phyloP scores from a whole-genome alignment of 2,329 filamentous ascomycete species.

The Amauroascus verrucosus region DNA sequence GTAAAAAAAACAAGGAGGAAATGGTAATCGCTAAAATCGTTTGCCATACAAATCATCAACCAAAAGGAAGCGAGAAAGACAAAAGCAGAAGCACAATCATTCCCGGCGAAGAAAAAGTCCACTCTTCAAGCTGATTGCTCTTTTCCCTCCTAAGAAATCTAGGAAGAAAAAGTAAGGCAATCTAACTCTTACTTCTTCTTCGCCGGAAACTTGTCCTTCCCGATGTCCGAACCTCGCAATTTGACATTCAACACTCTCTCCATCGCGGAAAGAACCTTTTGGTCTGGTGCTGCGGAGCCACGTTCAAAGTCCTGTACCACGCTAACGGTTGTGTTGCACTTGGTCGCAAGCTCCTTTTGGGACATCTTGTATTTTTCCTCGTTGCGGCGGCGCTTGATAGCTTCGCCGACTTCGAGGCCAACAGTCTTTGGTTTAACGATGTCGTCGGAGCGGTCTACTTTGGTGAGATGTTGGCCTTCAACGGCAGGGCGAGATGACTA shows the following conservation, averaged over 20 bases:
- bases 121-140: too few relatives aligned
- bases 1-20: neutral
- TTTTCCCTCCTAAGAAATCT: neutral
- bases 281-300: conserved; percentile 66
- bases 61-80: neutral
- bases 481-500: conserved; percentile 35
- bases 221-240: conserved; percentile 75
- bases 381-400: conserved; percentile 68
- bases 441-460: conserved; percentile 94
- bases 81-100: neutral
- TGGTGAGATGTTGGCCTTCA: conserved; percentile 92
- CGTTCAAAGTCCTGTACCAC: conserved; percentile 79
- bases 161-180: too few relatives aligned
- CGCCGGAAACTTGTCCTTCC: conserved; percentile 69
- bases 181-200: conserved; percentile 51
- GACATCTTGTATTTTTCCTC: conserved; percentile 90
- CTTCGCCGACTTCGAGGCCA: conserved; percentile 67
- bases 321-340: conserved; percentile 75
- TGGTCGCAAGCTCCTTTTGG: conserved; percentile 75
- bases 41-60: neutral
- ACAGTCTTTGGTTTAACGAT: conserved; percentile 95
- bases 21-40: neutral
- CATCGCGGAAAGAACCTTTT: conserved; percentile 67
- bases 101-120: conserved; percentile 7
- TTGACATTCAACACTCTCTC: conserved; percentile 81